These are phyloP conservation scores for Penicillium sclerotiorum DNA, from an alignment of 2,329 filamentous ascomycete species.

Conservation along the genomic window DNA sequence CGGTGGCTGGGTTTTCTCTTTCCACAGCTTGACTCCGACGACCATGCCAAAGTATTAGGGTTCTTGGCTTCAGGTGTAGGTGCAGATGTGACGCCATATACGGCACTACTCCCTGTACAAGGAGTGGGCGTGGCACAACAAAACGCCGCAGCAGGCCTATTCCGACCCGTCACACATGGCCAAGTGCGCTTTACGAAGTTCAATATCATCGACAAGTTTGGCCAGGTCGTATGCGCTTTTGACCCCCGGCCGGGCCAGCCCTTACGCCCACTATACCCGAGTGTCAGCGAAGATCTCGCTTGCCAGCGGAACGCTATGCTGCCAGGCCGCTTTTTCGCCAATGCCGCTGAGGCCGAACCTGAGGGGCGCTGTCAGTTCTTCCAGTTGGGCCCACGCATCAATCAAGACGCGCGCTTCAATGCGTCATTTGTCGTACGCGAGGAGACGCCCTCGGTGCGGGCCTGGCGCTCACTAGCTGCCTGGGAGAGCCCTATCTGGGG, in stretches of 20 bases:
- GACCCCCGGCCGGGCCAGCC: slow-evolving; percentile 21
- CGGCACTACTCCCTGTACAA: no score
- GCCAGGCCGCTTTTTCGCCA: no score
- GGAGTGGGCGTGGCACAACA: neutral
- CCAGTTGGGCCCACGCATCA: slow-evolving; percentile 23
- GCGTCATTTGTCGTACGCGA: slow-evolving; percentile 21
- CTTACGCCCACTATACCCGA: slow-evolving; percentile 16
- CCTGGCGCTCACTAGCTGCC: slow-evolving; percentile 19
- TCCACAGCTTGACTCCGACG: no score
- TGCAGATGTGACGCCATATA: no score
- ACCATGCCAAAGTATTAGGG: no score
- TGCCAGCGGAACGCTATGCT: no score
- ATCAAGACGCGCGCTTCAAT: slow-evolving; percentile 31
- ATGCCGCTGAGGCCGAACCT: no score
- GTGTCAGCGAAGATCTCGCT: neutral
- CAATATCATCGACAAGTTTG: slow-evolving; percentile 53
- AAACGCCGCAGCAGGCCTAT: slow-evolving; percentile 33
- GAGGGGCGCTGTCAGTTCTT: slow-evolving; percentile 3
- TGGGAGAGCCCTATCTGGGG: slow-evolving; percentile 32
- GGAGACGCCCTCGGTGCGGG: neutral
- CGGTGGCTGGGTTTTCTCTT: no score
- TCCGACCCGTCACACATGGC: slow-evolving; percentile 54
- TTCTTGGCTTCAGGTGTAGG: no score
- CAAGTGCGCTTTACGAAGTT: slow-evolving; percentile 52
- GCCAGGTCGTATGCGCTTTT: slow-evolving; percentile 43